Evolutionary conservation across 2,329 filamentous ascomycete genomes (phyloP).

Genomic region (Mariannaea sp.): DNA sequence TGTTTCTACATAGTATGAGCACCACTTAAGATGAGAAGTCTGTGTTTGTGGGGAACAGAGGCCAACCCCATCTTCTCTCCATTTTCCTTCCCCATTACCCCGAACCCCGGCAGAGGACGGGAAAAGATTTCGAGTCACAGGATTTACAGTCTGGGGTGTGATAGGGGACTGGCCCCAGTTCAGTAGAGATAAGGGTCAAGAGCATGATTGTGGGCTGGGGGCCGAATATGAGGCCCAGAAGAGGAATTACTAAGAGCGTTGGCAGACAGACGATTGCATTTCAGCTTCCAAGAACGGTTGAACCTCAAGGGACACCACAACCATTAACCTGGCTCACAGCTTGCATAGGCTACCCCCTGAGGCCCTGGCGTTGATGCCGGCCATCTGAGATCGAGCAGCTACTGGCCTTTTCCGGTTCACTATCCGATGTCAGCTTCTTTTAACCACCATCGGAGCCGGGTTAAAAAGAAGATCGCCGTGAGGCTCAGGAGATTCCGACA

Average conservation of each 20-base stretch:
- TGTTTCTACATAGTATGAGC: neutral
- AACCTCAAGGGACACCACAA: slow-evolving; percentile 19
- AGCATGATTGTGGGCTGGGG: slow-evolving; percentile 15
- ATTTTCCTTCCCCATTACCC: slow-evolving; percentile 23
- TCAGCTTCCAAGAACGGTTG: slow-evolving; percentile 15
- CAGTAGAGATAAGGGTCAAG: slow-evolving; percentile 29
- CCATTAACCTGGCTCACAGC: slow-evolving; percentile 25
- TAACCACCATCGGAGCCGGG: slow-evolving; percentile 2
- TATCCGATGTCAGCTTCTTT: slow-evolving; percentile 2
- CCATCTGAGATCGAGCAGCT: slow-evolving; percentile 14
- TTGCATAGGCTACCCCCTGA: slow-evolving; percentile 22
- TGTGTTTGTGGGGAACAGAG: slow-evolving; percentile 36
- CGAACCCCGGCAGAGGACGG: slow-evolving; percentile 23
- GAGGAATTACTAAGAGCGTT: slow-evolving; percentile 7
- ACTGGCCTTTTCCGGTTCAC: slow-evolving; percentile 2
- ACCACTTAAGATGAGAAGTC: slow-evolving; percentile 16
- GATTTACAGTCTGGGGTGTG: slow-evolving; percentile 31
- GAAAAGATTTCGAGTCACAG: slow-evolving; percentile 34
- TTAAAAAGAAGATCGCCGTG: neutral
- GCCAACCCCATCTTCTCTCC: slow-evolving; percentile 31
- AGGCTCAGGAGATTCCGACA: neutral
- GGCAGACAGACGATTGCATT: slow-evolving; percentile 9
- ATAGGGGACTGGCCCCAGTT: slow-evolving; percentile 23
- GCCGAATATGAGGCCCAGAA: slow-evolving; percentile 10
- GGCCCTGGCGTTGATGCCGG: slow-evolving; percentile 9